Base-by-base conservation (phyloP, 1,139 yeast species). In the Yamadazyma atmosphaerica region DNA sequence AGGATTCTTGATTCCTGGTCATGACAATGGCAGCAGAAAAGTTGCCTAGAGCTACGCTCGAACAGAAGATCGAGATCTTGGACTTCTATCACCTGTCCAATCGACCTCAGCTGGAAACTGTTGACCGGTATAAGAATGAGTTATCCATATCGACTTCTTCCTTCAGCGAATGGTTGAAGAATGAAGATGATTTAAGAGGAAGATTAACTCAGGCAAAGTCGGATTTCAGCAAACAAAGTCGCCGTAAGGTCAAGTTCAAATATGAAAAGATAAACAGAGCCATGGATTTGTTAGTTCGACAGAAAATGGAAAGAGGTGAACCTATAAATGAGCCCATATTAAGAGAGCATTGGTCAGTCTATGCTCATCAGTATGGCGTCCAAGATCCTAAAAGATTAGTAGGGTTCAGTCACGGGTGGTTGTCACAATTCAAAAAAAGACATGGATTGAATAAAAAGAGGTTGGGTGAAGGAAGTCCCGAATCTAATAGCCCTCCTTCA, bases 361-460 rank as follows among this genome's bases (percentile, higher is more conserved):
- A 67, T 49, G 83, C 83, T 4, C 74, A 72, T 43, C 69, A 73
- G 51, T 76, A 57, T 49, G 84, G 83, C 1, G 82, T 79, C 2
- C 79, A 72, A 16, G 81, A 79, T 47, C 83, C 84, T 3, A 79
- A 79, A 51, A 55, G 84, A 37, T 56, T 74, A 40, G 70, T 65
- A 29, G 67, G 72, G 14, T 79, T 77, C 49, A 73, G 80, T 46
- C 83, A 79, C 54, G 84, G 84, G 6, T 79, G 84, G 84, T 57
- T 79, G 32, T 64, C 76, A 16, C 82, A 76, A 49, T 79, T 79
- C 53, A 79, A 79, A 51, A 78, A 76, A 49, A 57, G 83, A 39
- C 81, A 77, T 48, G 82, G 82, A 0, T 57, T 79, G 33, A 68
- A 65, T 44, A 69, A 64, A 44, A 62, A 63, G 37, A 51, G 68